phyloP scores from a whole-genome alignment of 495 filamentous ascomycete genomes.

The Penicillium macrosclerotiorum region DNA sequence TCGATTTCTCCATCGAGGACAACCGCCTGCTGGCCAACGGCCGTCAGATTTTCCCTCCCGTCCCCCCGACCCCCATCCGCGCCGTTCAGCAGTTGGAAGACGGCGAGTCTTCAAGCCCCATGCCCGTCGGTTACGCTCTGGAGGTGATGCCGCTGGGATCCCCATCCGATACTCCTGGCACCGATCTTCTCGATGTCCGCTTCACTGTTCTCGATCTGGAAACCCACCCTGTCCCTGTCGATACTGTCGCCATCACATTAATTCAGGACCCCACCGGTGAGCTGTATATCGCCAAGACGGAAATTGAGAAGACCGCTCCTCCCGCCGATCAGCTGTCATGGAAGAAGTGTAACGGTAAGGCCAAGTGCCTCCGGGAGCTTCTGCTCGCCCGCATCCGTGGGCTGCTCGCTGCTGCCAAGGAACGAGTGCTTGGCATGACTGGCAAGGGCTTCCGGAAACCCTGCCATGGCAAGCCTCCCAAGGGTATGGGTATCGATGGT shows the following conservation, averaged over 20 bases:
- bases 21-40: constrained; percentile 47
- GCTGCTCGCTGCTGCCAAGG: constrained; percentile 38
- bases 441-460: constrained; percentile 30
- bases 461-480: constrained; percentile 26
- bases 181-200: constrained; percentile 37
- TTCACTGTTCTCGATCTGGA: constrained; percentile 52
- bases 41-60: constrained; percentile 49
- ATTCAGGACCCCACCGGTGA: constrained; percentile 36
- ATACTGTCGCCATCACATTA: constrained; percentile 44
- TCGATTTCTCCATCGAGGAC: constrained; percentile 44
- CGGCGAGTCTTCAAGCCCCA: constrained; percentile 33
- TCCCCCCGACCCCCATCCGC: constrained; percentile 31
- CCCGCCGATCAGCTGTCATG: constrained; percentile 34
- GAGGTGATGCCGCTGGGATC: constrained; percentile 37
- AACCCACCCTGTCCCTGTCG: constrained; percentile 47
- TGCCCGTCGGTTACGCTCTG: constrained; percentile 43
- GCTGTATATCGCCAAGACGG: constrained; percentile 37
- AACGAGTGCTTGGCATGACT: constrained; percentile 34
- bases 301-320: constrained; percentile 36
- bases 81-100: constrained; percentile 38
- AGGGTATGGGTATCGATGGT: constrained; percentile 17
- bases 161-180: constrained; percentile 25
- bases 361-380: constrained; percentile 40
- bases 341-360: constrained; percentile 40
- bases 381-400: constrained; percentile 37